Base-by-base conservation (phyloP, 2,329 filamentous ascomycete species). In the Leptographium lundbergii region DNA sequence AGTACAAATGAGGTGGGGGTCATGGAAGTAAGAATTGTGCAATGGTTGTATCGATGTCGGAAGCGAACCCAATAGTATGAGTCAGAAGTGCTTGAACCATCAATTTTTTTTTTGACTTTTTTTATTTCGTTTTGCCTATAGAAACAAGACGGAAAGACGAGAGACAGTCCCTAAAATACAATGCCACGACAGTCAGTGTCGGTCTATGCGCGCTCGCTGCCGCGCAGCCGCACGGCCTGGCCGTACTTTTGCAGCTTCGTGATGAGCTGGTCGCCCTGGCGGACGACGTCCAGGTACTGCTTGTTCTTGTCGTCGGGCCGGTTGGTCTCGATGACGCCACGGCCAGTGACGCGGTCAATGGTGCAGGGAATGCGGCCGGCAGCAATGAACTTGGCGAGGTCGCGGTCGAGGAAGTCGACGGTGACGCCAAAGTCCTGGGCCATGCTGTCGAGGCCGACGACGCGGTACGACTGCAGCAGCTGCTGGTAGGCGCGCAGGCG, bases 221-320 rank as follows among this genome's bases (percentile, higher is more conserved):
- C 94, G 68, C 94, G 84, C 74, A 99, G 79, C 69, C 94, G 84
- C 64, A 99, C 94, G 2, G 94, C 88, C 75, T 99, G 94, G 52
- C 94, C 94, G 73, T 99, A 99, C 80, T 99, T 99, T 77, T 99
- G 94, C 66, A 99, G 79, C 81, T 99, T 99, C 60, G 94, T 99
- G 71, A 99, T 97, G 63, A 99, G 81, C 74, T 95, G 89, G 73
- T 99, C 94, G 36, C 94, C 94, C 72, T 97, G 94, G 77, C 94
- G 94, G 62, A 99, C 91, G 45, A 97, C 91, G 67, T 99, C 94
- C 67, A 91, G 88, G 75, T 99, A 99, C 77, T 99, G 94, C 81
- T 96, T 96, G 81, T 97, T 97, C 85, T 99, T 99, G 77, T 96
- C 91, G 71, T 97, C 94, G 10, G 92, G 91, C 58, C 94, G 83